phyloP scores from a whole-genome alignment of 192 early-diverging fungal species.

The Coemansia sp. region DNA sequence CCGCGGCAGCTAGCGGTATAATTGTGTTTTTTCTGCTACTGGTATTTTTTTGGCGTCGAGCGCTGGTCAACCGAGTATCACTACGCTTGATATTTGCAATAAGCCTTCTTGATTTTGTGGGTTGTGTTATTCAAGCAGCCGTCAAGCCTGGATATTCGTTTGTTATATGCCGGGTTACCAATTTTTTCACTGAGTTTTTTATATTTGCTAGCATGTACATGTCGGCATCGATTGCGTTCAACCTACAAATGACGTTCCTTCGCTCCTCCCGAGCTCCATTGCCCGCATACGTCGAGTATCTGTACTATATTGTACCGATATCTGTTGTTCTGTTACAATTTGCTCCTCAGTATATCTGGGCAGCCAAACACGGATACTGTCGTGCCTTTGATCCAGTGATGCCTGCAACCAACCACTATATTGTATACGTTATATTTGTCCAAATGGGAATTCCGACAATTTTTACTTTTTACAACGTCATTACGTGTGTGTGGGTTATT shows the following conservation, averaged over 20 bases:
- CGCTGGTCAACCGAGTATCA: conserved; percentile 31
- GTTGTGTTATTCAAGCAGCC: conserved; percentile 13
- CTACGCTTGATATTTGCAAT: conserved; percentile 32
- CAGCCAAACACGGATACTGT: conserved; percentile 17
- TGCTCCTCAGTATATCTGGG: conserved; percentile 15
- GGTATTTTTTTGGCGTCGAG: conserved; percentile 34
- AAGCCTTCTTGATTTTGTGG: conserved; percentile 23
- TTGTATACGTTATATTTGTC: conserved; percentile 17
- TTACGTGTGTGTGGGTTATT: conserved; percentile 17
- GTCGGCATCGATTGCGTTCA: conserved; percentile 40
- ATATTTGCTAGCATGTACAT: conserved; percentile 22
- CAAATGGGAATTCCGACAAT: conserved; percentile 19
- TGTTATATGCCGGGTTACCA: too few relatives aligned
- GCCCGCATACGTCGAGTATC: conserved; percentile 27
- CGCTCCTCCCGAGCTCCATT: conserved; percentile 14
- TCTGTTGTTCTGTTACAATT: conserved; percentile 11
- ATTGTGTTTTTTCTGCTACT: conserved; percentile 21
- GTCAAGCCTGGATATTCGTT: too few relatives aligned
- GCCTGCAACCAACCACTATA: conserved; percentile 13
- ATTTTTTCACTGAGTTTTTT: too few relatives aligned
- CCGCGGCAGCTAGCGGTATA: conserved; percentile 8
- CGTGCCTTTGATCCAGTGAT: conserved; percentile 14
- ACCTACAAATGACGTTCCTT: conserved; percentile 36
- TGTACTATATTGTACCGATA: conserved; percentile 32
- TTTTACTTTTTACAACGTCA: conserved; percentile 30